Base-by-base conservation (phyloP, 2,329 filamentous ascomycete genomes). In the Didymellaceae sp. region DNA sequence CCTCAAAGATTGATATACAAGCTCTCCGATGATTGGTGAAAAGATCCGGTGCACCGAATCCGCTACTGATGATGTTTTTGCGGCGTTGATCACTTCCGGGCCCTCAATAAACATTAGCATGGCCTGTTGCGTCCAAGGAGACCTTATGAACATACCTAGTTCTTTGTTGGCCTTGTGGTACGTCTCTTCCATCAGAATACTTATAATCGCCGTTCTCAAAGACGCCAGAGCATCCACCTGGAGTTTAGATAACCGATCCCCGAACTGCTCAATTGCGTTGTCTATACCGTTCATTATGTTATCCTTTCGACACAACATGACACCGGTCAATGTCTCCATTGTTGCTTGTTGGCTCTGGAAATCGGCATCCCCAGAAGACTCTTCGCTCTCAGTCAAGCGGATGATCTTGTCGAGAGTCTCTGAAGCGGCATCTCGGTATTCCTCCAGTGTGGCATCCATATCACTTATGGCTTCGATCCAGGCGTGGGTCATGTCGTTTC, bases 151-250 rank as follows among this genome's bases (percentile, higher is more conserved):
- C 47, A 14, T 54, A 59, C 60, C 61, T 25, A 28, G 57, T 22
- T 64, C 59, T 37, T 56, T 54, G 13, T 58, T 61, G 16, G 63
- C 63, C 20, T 47, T 37, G 9, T 54, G 40, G 42, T 66, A 66
- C 6, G 45, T 44, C 6, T 32, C 6, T 39, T 64, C 54, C 55
- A 66, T 57, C 16, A 55, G 52, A 20, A 42, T 20, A 6, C 61
- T 61, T 24, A 64, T 47, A 17, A 61, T 57, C 1, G 61, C 52
- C 2, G 62, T 66, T 1, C 33, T 17, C 1, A 35, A 8, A 7
- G 17, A 20, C 2, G 33, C 17, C 16, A 35, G 7, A n/a, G 33
- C 33, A 22, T 35, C 18, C 2, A 11, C 8, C n/a, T 22, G 4
- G 6, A 35, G 33, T 21, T 6, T 6, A 5, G 8, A 13, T 2